Evolutionary conservation across 495 filamentous ascomycete genomes (phyloP).

Genomic region (Hypoxylon perforatum): DNA sequence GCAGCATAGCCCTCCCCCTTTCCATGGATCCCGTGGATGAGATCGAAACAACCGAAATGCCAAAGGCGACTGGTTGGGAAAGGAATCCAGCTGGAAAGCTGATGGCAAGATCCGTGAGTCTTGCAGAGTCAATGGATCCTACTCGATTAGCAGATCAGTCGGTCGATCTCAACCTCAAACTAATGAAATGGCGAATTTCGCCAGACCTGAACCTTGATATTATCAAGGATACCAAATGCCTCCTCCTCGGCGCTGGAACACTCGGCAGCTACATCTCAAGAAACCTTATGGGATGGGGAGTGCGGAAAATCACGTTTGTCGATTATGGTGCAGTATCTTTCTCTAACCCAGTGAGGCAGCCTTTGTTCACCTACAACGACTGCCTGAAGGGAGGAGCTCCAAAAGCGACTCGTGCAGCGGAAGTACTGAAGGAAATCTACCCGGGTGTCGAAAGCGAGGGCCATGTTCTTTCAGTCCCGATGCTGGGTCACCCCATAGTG

Average conservation of each 20-base stretch:
- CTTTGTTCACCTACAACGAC: conserved; percentile 88
- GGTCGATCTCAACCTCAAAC: conserved; percentile 96
- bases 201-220: conserved; percentile 86
- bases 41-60: conserved; percentile 64
- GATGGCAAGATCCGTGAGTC: conserved; percentile 76
- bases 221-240: conserved; percentile 90
- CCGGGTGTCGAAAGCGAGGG: conserved; percentile 87
- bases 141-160: conserved; percentile 86
- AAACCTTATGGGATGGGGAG: conserved; percentile 94
- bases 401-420: conserved; percentile 85
- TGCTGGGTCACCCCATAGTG: conserved; percentile 89
- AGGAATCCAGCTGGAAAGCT: conserved; percentile 80
- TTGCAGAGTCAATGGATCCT: conserved; percentile 93
- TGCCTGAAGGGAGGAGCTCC: conserved; percentile 85
- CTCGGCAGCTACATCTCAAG: conserved; percentile 93
- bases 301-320: conserved; percentile 95
- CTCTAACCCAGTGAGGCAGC: conserved; percentile 97
- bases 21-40: conserved; percentile 61
- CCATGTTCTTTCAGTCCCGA: conserved; percentile 85
- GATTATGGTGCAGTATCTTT: conserved; percentile 95
- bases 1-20: conserved; percentile 81
- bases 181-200: conserved; percentile 98
- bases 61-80: conserved; percentile 96
- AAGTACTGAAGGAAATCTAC: conserved; percentile 85
- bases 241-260: conserved; percentile 94